Evolutionary conservation across 1,284 basidiomycete genomes (phyloP).

Genomic region (Paramarasmius palmivorus): DNA sequence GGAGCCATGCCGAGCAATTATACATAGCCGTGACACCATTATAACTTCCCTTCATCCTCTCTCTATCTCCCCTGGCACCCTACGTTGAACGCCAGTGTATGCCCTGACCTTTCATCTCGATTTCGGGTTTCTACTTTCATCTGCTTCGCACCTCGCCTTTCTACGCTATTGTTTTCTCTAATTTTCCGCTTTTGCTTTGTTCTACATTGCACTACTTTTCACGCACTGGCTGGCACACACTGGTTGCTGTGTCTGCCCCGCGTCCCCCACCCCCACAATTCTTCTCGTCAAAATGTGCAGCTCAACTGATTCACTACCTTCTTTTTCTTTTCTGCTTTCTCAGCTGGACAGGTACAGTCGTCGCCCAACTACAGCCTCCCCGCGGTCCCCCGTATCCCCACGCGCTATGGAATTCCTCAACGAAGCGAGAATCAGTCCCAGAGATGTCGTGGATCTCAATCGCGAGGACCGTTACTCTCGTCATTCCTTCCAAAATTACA

Average conservation of each 20-base stretch:
- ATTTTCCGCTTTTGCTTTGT: too few species aligned
- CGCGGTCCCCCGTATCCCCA: neutral
- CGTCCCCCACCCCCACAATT: neutral
- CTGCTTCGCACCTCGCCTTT: too few species aligned
- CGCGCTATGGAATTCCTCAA: neutral
- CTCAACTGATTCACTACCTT: neutral
- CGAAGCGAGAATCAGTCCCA: too few species aligned
- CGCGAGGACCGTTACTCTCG: too few species aligned
- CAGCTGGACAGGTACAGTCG: neutral
- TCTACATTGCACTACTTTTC: too few species aligned
- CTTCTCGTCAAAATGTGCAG: neutral
- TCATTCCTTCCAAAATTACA: too few species aligned
- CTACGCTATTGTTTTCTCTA: too few species aligned
- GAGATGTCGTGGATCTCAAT: too few species aligned
- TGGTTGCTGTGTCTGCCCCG: neutral
- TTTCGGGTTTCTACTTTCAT: neutral
- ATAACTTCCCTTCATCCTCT: too few species aligned
- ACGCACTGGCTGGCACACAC: too few species aligned
- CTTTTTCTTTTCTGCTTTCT: neutral
- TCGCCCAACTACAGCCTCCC: neutral
- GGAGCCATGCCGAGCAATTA: slow-evolving; percentile 1
- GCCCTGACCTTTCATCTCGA: neutral
- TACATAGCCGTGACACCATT: neutral
- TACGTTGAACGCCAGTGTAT: neutral
- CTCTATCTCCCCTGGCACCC: neutral